Base-by-base conservation (phyloP, 169 alveolate species). In the Plasmodium vivax region DNA sequence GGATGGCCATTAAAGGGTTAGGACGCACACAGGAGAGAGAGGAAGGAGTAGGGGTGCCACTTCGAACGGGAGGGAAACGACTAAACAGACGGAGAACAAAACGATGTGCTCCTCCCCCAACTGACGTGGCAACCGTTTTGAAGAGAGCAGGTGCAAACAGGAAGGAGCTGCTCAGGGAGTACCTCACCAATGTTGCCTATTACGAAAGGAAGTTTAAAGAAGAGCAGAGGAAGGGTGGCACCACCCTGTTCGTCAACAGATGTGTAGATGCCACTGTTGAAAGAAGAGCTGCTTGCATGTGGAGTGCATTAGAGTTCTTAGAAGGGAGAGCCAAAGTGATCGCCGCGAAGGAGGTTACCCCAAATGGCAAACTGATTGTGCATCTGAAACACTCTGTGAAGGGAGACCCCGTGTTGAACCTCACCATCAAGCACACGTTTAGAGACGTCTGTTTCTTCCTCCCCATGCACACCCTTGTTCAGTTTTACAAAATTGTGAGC, bases 381-480 rank as follows among this genome's bases (percentile, higher is more conserved):
- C 16, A 19, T 32, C 16, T 80, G 16, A 80, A 43, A 7, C 45
- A 45, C 32, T 16, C 56, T 2, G n/a, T 80, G 23, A 83, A 58
- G n/a, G 72, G 58, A 47, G 34, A 83, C 14, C 19, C 71, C 6
- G 38, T 34, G 2, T 1, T 83, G 5, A 54, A 30, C 10, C n/a
- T 83, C n/a, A n/a, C 54, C 4, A 2, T 32, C 0, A 83, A 58
- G 9, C 47, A 54, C 19, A 56, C 32, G 5, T 83, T 30, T 14
- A 51, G 45, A 1, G 72, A 83, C 58, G 14, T 83, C 34, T 83
- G 27, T n/a, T 32, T 83, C 19, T 83, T 56, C 73, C 38, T 32
- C 14, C 91, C 91, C 8, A n/a, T 83, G 41, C 41, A 58, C 8
- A 10, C 82, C 8, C 45, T 83, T 83, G 43, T 83, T 14, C 27